Conservation (phyloP, 768 basidiomycete genomes). For the Tephrocybe sp. region DNA sequence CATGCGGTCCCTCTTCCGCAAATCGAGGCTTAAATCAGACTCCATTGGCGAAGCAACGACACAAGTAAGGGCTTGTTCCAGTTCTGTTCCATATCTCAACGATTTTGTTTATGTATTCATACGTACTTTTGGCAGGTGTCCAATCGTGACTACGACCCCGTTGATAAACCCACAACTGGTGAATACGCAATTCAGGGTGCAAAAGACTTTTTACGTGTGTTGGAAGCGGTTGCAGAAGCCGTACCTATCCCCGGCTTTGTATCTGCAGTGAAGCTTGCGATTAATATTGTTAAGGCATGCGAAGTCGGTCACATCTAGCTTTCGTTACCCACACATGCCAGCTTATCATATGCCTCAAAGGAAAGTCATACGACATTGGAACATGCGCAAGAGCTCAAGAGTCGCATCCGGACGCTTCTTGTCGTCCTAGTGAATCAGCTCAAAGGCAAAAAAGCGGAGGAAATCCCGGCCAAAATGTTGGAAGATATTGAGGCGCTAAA, state of each 20-base stretch:
- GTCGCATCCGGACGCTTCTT: constrained; percentile 11
- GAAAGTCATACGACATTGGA: constrained; percentile 4
- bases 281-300: constrained; percentile 5
- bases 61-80: not conserved
- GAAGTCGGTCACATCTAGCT: constrained; percentile 3
- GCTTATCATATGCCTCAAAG: not conserved
- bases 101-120: not conserved
- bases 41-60: not conserved
- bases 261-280: not conserved
- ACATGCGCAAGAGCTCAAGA: constrained; percentile 7
- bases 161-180: not conserved
- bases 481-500: not conserved
- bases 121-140: not conserved
- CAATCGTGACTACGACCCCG: not conserved
- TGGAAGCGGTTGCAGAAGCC: constrained; percentile 3
- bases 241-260: constrained; percentile 7
- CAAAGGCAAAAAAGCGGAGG: constrained; percentile 10
- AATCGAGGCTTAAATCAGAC: not conserved
- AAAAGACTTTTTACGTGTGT: constrained; percentile 2
- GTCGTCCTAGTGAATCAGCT: constrained; percentile 7
- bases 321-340: not conserved
- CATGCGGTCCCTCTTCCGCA: not conserved
- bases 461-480: not conserved
- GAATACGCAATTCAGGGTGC: constrained; percentile 6
- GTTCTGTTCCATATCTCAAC: not conserved